A percentile compares a stretch with the other conserved stretches of the same genome.
phyloP scores from a whole-genome alignment of 2,329 filamentous ascomycete species.

The Ophiostoma australiae region DNA sequence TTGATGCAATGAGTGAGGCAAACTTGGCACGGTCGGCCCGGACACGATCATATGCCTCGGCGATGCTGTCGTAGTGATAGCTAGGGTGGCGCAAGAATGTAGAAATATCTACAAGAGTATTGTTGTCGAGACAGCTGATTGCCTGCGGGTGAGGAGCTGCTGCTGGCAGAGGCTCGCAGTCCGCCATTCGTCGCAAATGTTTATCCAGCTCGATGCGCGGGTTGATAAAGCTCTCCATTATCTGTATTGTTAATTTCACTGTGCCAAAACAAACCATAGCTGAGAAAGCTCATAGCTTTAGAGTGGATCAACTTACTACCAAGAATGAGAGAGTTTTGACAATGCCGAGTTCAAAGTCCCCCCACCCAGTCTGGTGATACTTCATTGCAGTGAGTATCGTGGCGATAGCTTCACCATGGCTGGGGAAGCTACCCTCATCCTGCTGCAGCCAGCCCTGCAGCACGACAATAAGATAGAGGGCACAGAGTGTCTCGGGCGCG shows the following conservation, averaged over 20 bases:
- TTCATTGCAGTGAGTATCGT: slow-evolving; percentile 20
- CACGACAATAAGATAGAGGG: slow-evolving; percentile 23
- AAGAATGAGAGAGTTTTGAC: slow-evolving; percentile 22
- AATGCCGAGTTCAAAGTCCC: slow-evolving; percentile 20
- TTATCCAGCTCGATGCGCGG: slow-evolving; percentile 23
- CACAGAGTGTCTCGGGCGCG: slow-evolving; percentile 23
- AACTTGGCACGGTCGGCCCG: slow-evolving; percentile 11
- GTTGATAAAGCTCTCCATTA: slow-evolving; percentile 26
- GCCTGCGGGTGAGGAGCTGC: neutral
- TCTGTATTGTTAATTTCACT: slow-evolving; percentile 5
- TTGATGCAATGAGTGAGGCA: neutral
- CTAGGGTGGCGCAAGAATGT: neutral
- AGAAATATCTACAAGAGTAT: slow-evolving; percentile 6
- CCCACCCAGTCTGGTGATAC: neutral
- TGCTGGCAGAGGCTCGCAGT: neutral
- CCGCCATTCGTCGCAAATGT: neutral
- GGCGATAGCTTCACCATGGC: slow-evolving; percentile 25
- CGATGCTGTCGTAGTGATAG: neutral
- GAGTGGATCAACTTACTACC: slow-evolving; percentile 10
- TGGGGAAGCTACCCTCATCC: slow-evolving; percentile 8
- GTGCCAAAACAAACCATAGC: neutral
- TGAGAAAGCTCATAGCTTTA: neutral
- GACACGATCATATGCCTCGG: slow-evolving; percentile 1
- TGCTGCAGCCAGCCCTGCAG: slow-evolving; percentile 25
- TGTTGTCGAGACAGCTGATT: slow-evolving; percentile 5